These are phyloP conservation scores for Elsinoe arachidis DNA, from an alignment of 2,329 filamentous ascomycete species.

Conservation along the genomic window DNA sequence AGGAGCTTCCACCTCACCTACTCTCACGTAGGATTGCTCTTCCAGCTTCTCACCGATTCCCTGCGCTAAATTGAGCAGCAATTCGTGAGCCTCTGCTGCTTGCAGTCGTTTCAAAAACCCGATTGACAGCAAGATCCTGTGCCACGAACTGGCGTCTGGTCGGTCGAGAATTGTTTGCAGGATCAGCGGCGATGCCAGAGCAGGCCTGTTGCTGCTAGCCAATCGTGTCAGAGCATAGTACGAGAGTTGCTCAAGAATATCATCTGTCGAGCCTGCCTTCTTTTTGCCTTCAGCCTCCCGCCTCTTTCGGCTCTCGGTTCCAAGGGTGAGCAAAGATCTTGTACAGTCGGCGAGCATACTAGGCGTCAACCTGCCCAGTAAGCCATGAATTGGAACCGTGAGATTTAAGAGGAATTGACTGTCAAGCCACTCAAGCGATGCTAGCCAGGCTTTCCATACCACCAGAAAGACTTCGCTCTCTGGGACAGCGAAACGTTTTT, in stretches of 20 bases:
- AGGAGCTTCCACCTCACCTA: background rate
- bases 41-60: background rate
- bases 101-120: background rate
- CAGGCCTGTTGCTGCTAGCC: background rate
- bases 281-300: background rate
- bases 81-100: background rate
- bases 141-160: background rate
- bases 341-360: background rate
- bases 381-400: background rate
- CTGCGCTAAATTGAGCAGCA: background rate
- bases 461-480: background rate
- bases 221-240: background rate
- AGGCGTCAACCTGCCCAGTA: background rate
- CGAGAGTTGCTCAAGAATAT: background rate
- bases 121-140: background rate
- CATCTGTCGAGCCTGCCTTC: background rate
- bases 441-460: background rate
- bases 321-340: background rate
- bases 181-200: background rate
- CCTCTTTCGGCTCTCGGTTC: background rate
- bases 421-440: background rate
- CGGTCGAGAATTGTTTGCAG: background rate
- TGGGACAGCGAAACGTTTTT: background rate
- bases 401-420: background rate
- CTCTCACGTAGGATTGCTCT: background rate